Conservation (phyloP, 2,329 filamentous ascomycete genomes). For the Trichoderma pleuroti region DNA sequence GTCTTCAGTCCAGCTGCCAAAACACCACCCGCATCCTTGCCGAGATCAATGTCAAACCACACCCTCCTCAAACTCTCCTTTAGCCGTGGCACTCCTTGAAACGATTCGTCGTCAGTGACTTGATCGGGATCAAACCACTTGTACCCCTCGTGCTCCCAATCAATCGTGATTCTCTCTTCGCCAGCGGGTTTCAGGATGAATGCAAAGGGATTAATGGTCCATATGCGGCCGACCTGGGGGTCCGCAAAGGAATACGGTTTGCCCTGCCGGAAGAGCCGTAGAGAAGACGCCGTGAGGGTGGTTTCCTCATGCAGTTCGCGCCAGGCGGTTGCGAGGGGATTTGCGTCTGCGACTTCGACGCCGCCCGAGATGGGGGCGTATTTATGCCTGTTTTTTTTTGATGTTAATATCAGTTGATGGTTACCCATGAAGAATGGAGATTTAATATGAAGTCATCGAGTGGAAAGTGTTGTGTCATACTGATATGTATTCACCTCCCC, state of each 20-base stretch:
- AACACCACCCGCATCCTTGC: conserved; percentile 40
- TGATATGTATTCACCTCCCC: conserved; percentile 57
- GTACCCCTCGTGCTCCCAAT: conserved; percentile 61
- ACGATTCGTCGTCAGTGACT: conserved; percentile 44
- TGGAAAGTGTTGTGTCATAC: conserved; percentile 36
- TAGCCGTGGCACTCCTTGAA: conserved; percentile 55
- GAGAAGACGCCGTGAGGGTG: conserved; percentile 42
- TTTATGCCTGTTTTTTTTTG: too few species aligned
- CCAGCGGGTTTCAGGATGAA: conserved; percentile 46
- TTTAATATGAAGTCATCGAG: neutral
- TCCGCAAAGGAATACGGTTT: conserved; percentile 58
- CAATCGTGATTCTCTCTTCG: conserved; percentile 48
- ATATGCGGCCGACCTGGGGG: conserved; percentile 49
- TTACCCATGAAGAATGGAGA: too few species aligned
- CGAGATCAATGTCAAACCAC: conserved; percentile 55
- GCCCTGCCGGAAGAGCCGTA: conserved; percentile 53
- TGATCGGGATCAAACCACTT: conserved; percentile 53
- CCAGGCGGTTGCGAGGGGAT: conserved; percentile 55
- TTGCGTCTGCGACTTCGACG: conserved; percentile 51
- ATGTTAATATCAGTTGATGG: neutral
- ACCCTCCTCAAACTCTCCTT: conserved; percentile 56
- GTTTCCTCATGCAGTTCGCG: conserved; percentile 64
- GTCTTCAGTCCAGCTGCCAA: conserved; percentile 45
- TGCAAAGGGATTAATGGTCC: conserved; percentile 62
- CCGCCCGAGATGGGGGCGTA: conserved; percentile 61